phyloP scores from a whole-genome alignment of 345 rosid species.

The Murraya paniculata region DNA sequence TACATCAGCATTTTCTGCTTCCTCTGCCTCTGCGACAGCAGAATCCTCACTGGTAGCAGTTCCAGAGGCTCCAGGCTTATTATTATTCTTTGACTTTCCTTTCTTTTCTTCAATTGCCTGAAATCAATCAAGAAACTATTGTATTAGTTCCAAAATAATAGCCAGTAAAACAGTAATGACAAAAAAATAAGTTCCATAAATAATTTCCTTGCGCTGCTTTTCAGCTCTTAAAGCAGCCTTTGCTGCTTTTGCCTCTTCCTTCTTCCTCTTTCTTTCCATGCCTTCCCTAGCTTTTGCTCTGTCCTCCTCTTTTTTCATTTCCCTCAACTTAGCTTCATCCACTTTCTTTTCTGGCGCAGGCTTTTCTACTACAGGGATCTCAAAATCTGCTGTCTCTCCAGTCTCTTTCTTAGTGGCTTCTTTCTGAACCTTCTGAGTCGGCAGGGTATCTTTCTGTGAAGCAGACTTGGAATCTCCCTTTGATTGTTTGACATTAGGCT shows the following conservation, averaged over 20 bases:
- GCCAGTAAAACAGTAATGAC: not conserved
- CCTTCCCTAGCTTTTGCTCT: constrained; percentile 84
- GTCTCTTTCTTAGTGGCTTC: constrained; percentile 39
- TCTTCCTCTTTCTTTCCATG: constrained; percentile 91
- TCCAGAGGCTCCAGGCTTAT: constrained; percentile 23
- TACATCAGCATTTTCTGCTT: constrained; percentile 45
- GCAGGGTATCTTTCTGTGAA: constrained; percentile 38
- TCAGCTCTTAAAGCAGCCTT: constrained; percentile 89
- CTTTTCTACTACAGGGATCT: constrained; percentile 34
- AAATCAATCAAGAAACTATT: constrained; percentile 5
- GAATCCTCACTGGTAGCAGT: constrained; percentile 44
- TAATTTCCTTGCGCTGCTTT: constrained; percentile 80
- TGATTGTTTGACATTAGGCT: constrained; percentile 48
- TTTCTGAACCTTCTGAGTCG: constrained; percentile 37
- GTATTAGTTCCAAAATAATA: constrained; percentile 6
- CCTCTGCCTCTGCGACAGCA: constrained; percentile 48
- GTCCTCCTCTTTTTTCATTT: constrained; percentile 88
- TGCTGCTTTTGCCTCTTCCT: constrained; percentile 86
- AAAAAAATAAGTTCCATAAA: not conserved
- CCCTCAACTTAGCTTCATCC: constrained; percentile 71
- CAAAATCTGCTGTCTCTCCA: constrained; percentile 35
- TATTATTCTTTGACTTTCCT: constrained; percentile 56
- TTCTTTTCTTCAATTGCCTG: constrained; percentile 97
- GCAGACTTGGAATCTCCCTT: constrained; percentile 62
- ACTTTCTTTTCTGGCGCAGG: constrained; percentile 34